Evolutionary conservation across 352 stramenopile species (phyloP), one percentile per base, ranked within the genome.

Genomic region (Pythium guiyangense): DNA sequence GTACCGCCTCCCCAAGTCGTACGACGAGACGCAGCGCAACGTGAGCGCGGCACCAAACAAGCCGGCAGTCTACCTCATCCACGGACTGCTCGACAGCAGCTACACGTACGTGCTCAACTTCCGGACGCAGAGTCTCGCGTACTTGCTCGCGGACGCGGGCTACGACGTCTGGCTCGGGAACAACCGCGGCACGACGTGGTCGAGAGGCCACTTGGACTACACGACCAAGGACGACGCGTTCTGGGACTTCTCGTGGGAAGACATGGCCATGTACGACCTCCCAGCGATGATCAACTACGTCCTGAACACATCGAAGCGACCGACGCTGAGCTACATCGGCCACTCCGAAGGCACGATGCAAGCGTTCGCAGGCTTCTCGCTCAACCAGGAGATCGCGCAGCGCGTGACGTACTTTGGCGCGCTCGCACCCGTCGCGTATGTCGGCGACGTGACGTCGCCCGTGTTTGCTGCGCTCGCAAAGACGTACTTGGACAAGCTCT

Each of bases 181-280:
- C n/a, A n/a, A n/a, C n/a, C n/a, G n/a, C n/a, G n/a, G 73, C 51
- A 83, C 66, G 44, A 84, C 73, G 4, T 86, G 73, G 73, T 86
- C 73, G 34, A 5, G 34, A 5, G 5, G 10, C 5, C 34, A 39
- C 34, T 39, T 39, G 34, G 34, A 39, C 34, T 10, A 39, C 34
- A 5, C 34, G 5, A 73, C 55, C 31, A 60, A 64, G 26, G 73
- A 74, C 43, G 76, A 86, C 45, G 53, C 82, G 27, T 69, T 71
- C 2, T 39, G 34, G 34, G 34, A 39, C 34, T 39, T 39, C 10
- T 11, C 34, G 34, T 39, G 34, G 34, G 34, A 39, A 39, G 71
- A 72, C 10, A 79, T 77, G 70, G 69, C 54, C 84, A n/a, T n/a
- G n/a, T n/a, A n/a, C n/a, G n/a, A n/a, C n/a, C n/a, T n/a, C n/a